Evolutionary conservation across 768 basidiomycete species (phyloP).

Genomic region (Termitomyces titanicus): DNA sequence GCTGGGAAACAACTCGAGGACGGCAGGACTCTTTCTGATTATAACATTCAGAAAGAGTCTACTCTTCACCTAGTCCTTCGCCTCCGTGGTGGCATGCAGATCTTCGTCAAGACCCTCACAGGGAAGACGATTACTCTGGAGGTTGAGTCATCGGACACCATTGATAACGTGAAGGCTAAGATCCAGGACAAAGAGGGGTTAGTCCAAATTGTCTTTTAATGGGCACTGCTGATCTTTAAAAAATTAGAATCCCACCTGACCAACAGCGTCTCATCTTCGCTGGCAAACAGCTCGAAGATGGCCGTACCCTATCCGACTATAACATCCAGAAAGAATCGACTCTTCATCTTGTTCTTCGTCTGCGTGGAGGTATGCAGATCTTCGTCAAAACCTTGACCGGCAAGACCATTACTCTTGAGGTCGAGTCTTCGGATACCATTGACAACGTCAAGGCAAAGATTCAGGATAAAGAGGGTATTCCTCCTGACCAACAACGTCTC

Average conservation of each 20-base stretch:
- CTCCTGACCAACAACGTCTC: conserved; percentile 85
- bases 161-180: conserved; percentile 78
- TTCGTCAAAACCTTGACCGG: conserved; percentile 83
- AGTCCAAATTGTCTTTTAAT: conserved; percentile 4
- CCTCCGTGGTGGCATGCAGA: conserved; percentile 64
- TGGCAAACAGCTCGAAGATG: conserved; percentile 94
- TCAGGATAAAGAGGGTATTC: conserved; percentile 87
- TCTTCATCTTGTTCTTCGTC: conserved; percentile 83
- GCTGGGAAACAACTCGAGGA: conserved; percentile 85
- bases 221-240: neutral
- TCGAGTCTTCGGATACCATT: conserved; percentile 84
- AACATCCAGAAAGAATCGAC: conserved; percentile 97
- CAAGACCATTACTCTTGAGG: conserved; percentile 90
- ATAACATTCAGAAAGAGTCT: conserved; percentile 66
- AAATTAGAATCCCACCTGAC: conserved; percentile 69
- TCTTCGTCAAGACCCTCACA: conserved; percentile 85
- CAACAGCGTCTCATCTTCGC: conserved; percentile 96
- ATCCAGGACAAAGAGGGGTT: conserved; percentile 82
- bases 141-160: conserved; percentile 76
- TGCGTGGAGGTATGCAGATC: conserved; percentile 90
- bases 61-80: conserved; percentile 54
- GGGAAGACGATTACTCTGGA: conserved; percentile 92
- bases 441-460: conserved; percentile 92
- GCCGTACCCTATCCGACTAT: conserved; percentile 84
- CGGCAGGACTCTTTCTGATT: conserved; percentile 69